Percentiles rank a stretch among this genome's conserved stretches.
Evolutionary conservation across 768 basidiomycete genomes (phyloP).

Genomic region (Mrakia blollopis): DNA sequence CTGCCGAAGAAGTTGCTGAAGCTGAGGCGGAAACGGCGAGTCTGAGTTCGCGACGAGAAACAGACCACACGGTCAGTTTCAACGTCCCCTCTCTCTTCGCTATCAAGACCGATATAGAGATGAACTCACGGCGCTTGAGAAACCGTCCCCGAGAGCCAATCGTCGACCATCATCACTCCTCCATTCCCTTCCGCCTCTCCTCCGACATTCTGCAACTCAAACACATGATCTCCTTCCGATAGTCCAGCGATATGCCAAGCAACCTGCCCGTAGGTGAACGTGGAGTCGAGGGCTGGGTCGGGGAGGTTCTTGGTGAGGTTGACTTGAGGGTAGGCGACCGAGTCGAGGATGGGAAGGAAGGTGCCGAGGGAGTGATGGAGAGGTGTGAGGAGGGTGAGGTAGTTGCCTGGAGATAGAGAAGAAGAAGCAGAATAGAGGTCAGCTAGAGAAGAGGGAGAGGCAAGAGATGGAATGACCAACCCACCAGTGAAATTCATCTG

Average conservation of each 20-base stretch:
- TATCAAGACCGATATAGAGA: not conserved
- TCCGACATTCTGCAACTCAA: slow-evolving; percentile 16
- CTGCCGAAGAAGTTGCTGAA: not conserved
- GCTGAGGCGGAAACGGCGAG: not conserved
- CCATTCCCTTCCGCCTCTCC: not conserved
- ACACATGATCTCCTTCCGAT: not conserved
- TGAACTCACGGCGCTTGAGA: slow-evolving; percentile 7
- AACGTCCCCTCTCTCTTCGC: not conserved
- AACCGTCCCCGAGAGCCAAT: slow-evolving; percentile 1
- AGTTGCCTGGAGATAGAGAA: not conserved
- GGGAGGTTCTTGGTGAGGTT: slow-evolving; percentile 17
- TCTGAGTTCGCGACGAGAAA: not conserved
- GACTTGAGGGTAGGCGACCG: not conserved
- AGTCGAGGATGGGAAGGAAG: slow-evolving; percentile 25
- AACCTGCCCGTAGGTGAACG: not conserved
- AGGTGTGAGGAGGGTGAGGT: slow-evolving; percentile 1
- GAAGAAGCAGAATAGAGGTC: not conserved
- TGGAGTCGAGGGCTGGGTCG: not conserved
- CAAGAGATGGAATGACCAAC: not conserved
- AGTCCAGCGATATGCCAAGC: slow-evolving; percentile 18
- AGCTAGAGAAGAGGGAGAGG: not conserved
- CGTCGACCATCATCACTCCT: slow-evolving; percentile 21
- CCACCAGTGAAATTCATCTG: not conserved
- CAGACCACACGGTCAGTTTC: not conserved
- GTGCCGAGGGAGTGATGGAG: slow-evolving; percentile 3